These are phyloP conservation scores for Hortaea werneckii DNA, from an alignment of 2,329 filamentous ascomycete species.

Conservation along the genomic window DNA sequence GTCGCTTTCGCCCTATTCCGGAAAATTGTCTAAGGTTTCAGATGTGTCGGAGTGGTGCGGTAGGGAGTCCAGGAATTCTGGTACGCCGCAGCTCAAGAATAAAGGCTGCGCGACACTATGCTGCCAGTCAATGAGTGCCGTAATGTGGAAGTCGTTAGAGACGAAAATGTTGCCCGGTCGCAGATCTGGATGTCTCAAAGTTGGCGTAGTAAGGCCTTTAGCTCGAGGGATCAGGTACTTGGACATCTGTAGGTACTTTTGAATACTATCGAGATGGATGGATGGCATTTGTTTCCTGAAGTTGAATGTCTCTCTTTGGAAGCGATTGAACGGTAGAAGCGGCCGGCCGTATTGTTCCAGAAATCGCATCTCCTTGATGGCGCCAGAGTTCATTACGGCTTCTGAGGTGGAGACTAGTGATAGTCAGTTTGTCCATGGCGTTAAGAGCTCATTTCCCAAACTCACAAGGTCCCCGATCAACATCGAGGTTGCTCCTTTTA, in stretches of 20 bases:
- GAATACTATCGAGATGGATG: conserved; percentile 19
- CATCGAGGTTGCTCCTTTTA: conserved; percentile 15
- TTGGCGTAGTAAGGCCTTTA: conserved; percentile 9
- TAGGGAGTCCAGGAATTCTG: conserved; percentile 26
- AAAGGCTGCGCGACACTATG: conserved; percentile 5
- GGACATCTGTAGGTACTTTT: conserved; percentile 21
- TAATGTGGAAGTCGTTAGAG: conserved; percentile 24
- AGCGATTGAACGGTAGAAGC: conserved; percentile 23
- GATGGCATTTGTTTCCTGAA: conserved; percentile 8
- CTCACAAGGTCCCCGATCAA: conserved; percentile 23
- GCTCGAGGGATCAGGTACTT: conserved; percentile 10
- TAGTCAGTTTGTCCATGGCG: too few species aligned
- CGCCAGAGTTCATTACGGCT: conserved; percentile 12
- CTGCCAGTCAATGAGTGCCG: conserved; percentile 14
- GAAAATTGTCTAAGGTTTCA: too few species aligned
- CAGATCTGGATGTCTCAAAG: conserved; percentile 27
- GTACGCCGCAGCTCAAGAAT: conserved; percentile 13
- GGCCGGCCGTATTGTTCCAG: conserved; percentile 19
- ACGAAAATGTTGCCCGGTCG: conserved; percentile 27
- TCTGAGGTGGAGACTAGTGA: too few species aligned
- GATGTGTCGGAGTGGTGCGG: not conserved
- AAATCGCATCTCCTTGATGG: conserved; percentile 23
- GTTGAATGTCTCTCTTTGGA: conserved; percentile 21
- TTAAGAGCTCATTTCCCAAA: not conserved
- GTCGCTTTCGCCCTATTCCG: too few species aligned